Evolutionary conservation across 768 basidiomycete species (phyloP).

Genomic region (Dioszegia aurantiaca): DNA sequence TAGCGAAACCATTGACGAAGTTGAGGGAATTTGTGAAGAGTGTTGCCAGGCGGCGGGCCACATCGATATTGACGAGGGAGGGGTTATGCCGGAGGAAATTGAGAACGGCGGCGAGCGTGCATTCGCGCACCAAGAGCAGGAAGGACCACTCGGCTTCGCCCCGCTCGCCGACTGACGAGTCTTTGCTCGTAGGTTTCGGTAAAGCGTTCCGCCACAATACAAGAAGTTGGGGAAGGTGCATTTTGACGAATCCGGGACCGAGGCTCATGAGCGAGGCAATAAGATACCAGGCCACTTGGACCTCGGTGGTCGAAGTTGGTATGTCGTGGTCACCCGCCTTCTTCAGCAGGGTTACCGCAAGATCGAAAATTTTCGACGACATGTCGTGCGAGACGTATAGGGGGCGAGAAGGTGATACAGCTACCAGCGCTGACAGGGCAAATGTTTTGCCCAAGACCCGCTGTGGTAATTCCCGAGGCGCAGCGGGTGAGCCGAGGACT

Average conservation of each 20-base stretch:
- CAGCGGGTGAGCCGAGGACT: conserved; percentile 67
- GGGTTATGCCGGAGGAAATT: conserved; percentile 79
- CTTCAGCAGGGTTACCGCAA: conserved; percentile 84
- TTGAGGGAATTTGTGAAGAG: conserved; percentile 83
- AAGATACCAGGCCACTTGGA: conserved; percentile 90
- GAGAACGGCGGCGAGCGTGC: conserved; percentile 80
- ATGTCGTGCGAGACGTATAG: conserved; percentile 94
- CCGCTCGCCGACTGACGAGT: conserved; percentile 64
- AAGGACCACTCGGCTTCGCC: conserved; percentile 82
- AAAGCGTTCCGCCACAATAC: conserved; percentile 97
- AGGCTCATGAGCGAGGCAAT: conserved; percentile 87
- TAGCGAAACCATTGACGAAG: conserved; percentile 79
- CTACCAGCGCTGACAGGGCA: conserved; percentile 80
- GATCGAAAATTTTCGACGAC: conserved; percentile 80
- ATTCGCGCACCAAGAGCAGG: conserved; percentile 83
- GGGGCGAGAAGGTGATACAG: conserved; percentile 78
- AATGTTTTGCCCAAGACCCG: conserved; percentile 84
- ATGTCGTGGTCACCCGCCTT: conserved; percentile 87
- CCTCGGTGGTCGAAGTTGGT: conserved; percentile 72
- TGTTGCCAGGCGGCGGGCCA: conserved; percentile 80
- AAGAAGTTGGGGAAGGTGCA: conserved; percentile 87
- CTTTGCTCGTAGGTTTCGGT: conserved; percentile 90
- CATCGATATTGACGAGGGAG: conserved; percentile 78
- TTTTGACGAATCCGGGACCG: conserved; percentile 87
- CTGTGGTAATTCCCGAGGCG: conserved; percentile 66